These are phyloP conservation scores for Pontederia crassipes DNA, from an alignment of 176 grass and related monocot species.

Conservation along the genomic window DNA sequence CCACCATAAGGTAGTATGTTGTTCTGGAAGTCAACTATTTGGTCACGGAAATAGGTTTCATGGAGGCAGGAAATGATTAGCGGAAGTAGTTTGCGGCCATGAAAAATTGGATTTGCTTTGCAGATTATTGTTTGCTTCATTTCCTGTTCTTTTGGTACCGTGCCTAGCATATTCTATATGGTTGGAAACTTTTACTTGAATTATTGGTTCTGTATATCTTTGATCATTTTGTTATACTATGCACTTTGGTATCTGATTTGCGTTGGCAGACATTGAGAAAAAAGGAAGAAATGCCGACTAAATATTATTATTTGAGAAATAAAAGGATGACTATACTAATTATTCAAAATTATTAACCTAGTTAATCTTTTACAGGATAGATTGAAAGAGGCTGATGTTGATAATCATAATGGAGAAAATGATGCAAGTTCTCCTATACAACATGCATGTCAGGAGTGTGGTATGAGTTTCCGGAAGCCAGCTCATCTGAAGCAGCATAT, in stretches of 20 bases:
- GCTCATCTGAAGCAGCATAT: constrained; percentile 78
- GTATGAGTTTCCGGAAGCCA: constrained; percentile 41
- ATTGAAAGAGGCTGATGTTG: constrained; percentile 27
- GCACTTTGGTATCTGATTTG: too few relatives aligned
- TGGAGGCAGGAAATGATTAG: neutral
- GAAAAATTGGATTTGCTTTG: too few relatives aligned
- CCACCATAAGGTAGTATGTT: constrained; percentile 30
- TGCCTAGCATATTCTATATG: too few relatives aligned
- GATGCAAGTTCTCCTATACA: constrained; percentile 5
- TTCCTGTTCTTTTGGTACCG: too few relatives aligned
- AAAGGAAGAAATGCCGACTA: too few relatives aligned
- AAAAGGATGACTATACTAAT: neutral
- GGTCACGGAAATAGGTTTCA: neutral
- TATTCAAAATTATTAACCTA: neutral
- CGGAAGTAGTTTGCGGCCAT: too few relatives aligned
- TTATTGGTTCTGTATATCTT: too few relatives aligned
- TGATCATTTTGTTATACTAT: too few relatives aligned
- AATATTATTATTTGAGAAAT: neutral
- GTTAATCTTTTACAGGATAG: constrained; percentile 28
- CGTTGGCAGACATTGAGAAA: too few relatives aligned
- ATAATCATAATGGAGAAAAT: constrained; percentile 26
- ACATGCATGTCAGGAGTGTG: constrained; percentile 41
- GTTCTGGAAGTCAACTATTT: neutral
- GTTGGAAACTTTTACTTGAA: too few relatives aligned
- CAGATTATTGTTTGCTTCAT: too few relatives aligned